Evolutionary conservation across 352 stramenopile genomes (phyloP).

Genomic region (Globisporangium canariense): DNA sequence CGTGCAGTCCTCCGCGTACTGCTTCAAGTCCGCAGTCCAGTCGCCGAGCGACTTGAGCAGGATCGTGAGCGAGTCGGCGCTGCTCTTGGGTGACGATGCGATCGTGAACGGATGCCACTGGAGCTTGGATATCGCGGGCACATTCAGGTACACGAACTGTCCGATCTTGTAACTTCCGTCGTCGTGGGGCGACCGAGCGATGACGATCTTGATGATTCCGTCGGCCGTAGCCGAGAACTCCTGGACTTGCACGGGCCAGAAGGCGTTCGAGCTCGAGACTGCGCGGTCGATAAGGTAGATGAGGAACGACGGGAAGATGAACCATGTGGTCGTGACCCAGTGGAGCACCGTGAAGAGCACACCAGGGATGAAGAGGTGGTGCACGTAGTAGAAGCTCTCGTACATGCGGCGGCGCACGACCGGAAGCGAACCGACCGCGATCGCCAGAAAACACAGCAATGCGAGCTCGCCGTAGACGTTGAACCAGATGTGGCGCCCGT

Average conservation of each 20-base stretch:
- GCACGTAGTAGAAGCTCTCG: conserved; percentile 41
- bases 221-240: conserved; percentile 22
- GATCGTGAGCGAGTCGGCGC: conserved; percentile 27
- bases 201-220: conserved; percentile 34
- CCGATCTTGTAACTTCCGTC: conserved; percentile 29
- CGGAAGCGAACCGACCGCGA: conserved; percentile 32
- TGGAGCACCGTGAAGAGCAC: conserved; percentile 39
- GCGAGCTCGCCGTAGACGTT: conserved; percentile 43
- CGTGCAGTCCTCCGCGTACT: conserved; percentile 35
- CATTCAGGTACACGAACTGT: conserved; percentile 49
- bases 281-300: conserved; percentile 37
- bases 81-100: conserved; percentile 29
- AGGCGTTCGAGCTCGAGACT: conserved; percentile 23
- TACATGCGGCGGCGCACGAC: conserved; percentile 38
- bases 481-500: conserved; percentile 27
- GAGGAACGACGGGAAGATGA: conserved; percentile 33
- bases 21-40: conserved; percentile 30
- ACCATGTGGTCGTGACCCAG: conserved; percentile 30
- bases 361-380: conserved; percentile 33
- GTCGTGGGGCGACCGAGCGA: conserved; percentile 19
- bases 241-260: conserved; percentile 25
- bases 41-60: conserved; percentile 39
- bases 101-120: conserved; percentile 59
- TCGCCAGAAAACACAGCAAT: conserved; percentile 31
- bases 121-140: conserved; percentile 37